A percentile compares a stretch with the other conserved stretches of the same genome.
Evolutionary conservation across 306 rosid genomes (phyloP).

Genomic region (Quercus glauca): DNA sequence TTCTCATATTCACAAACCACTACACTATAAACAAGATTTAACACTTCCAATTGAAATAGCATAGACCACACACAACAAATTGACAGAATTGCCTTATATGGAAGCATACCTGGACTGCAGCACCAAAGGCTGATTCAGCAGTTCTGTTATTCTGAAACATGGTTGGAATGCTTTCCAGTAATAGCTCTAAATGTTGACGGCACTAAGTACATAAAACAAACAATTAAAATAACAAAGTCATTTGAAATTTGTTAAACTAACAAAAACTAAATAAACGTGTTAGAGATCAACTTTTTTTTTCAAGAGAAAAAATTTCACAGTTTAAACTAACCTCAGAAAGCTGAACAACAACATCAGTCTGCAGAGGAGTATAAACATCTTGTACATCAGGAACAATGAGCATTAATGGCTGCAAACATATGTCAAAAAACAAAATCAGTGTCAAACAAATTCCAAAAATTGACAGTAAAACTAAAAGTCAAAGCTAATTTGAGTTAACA

Average conservation of each 20-base stretch:
- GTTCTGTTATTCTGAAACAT: constrained; percentile 86
- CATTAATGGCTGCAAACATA: constrained; percentile 78
- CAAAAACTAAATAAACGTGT: constrained; percentile 16
- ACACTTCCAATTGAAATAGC: not conserved
- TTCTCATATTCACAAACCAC: not conserved
- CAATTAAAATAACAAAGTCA: constrained; percentile 10
- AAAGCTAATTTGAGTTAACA: not conserved
- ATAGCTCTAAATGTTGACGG: constrained; percentile 86
- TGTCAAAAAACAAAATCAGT: constrained; percentile 28
- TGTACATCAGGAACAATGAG: constrained; percentile 96
- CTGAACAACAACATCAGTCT: constrained; percentile 85
- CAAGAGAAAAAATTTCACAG: constrained; percentile 2
- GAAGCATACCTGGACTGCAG: constrained; percentile 82
- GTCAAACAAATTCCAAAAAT: not conserved
- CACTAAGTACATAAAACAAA: constrained; percentile 50
- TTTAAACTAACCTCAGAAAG: constrained; percentile 76
- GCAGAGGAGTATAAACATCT: constrained; percentile 96
- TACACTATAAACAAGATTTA: not conserved
- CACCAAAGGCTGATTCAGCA: constrained; percentile 96
- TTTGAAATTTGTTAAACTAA: not conserved
- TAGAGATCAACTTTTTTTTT: not conserved
- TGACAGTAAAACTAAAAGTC: not conserved
- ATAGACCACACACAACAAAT: not conserved
- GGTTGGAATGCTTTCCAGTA: constrained; percentile 84
- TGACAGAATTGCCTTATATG: not conserved